These are phyloP conservation scores for Leucosporidium creatinivorum DNA, from an alignment of 768 basidiomycete genomes.

Conservation along the genomic window DNA sequence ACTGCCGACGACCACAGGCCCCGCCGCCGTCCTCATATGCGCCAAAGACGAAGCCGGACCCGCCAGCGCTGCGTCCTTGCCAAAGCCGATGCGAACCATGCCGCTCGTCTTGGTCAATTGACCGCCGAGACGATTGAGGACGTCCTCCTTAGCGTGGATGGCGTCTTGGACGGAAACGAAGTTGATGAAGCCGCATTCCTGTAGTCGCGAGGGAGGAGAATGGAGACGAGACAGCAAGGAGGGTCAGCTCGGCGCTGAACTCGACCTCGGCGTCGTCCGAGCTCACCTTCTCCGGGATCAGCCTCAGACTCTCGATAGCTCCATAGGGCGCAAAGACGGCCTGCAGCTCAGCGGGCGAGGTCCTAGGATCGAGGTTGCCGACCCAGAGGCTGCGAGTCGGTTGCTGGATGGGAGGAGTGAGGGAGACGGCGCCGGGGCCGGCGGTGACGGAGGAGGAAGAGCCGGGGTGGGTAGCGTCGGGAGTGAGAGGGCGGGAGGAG, in stretches of 20 bases:
- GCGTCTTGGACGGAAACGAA: slow-evolving; percentile 91
- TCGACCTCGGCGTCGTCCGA: neutral
- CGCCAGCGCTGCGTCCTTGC: slow-evolving; percentile 92
- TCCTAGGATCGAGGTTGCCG: slow-evolving; percentile 89
- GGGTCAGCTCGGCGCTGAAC: neutral
- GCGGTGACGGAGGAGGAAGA: neutral
- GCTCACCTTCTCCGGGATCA: slow-evolving; percentile 90
- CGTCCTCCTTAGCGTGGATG: slow-evolving; percentile 96
- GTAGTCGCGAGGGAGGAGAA: neutral
- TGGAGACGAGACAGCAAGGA: neutral
- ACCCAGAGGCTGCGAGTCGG: slow-evolving; percentile 97
- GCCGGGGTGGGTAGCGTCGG: neutral
- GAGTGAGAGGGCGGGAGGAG: slow-evolving; percentile 32
- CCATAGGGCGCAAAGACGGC: slow-evolving; percentile 95
- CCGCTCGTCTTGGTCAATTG: slow-evolving; percentile 52
- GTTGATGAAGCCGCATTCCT: slow-evolving; percentile 99
- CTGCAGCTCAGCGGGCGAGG: slow-evolving; percentile 88
- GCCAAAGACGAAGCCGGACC: slow-evolving; percentile 54
- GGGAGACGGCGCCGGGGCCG: slow-evolving; percentile 56
- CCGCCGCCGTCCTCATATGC: neutral
- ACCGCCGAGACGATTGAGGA: slow-evolving; percentile 87
- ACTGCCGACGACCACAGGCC: neutral
- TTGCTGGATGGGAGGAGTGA: slow-evolving; percentile 70
- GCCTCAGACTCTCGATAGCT: slow-evolving; percentile 86
- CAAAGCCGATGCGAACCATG: slow-evolving; percentile 95